Evolutionary conservation across 1,284 basidiomycete species (phyloP), one percentile per base, ranked within the genome.

Genomic region (Mycosarcoma maydis): DNA sequence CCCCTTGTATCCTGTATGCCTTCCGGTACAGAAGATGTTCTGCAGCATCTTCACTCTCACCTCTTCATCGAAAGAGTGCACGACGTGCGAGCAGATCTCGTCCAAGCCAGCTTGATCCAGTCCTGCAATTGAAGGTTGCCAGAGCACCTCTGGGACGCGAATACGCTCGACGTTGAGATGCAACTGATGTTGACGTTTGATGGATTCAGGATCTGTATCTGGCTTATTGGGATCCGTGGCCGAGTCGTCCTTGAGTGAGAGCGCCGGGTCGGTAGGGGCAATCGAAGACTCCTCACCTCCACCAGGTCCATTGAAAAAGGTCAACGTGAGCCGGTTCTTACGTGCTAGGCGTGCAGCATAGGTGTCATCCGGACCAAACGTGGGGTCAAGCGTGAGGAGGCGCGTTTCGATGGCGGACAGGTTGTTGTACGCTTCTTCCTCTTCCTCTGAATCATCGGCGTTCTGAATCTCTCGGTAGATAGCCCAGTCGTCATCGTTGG

Each of bases 391-490:
- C 32, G 88, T 84, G 19, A 98, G 86, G 19, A 98, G 85, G 73
- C 92, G 90, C 61, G 86, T 85, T 83, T 99, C 95, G 56, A 98
- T 85, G 0, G 85, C 77, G 39, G 89, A 86, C 10, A 98, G 86
- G 40, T 88, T 87, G 6, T 85, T 85, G 26, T 91, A 82, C 74
- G 98, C 94, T 3, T 98, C 95, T 77, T 97, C 95, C 83, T 98
- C 95, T 56, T 96, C 94, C 0, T 93, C 94, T 1, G 92, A 94
- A n/a, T 88, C 88, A 3, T 90, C 90, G 1, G 89, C 88, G 3
- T 87, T 89, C 73, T 92, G 92, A 57, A 99, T 95, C 83, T 97
- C 94, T 56, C 95, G 91, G 81, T 98, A 98, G 47, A 98, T 94
- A 0, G 90, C 90, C 95, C 96, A 98, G 82, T 98, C 95, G 16